Base-by-base conservation (phyloP, 1,284 basidiomycete genomes). In the Leccinum pseudoinsigne region DNA sequence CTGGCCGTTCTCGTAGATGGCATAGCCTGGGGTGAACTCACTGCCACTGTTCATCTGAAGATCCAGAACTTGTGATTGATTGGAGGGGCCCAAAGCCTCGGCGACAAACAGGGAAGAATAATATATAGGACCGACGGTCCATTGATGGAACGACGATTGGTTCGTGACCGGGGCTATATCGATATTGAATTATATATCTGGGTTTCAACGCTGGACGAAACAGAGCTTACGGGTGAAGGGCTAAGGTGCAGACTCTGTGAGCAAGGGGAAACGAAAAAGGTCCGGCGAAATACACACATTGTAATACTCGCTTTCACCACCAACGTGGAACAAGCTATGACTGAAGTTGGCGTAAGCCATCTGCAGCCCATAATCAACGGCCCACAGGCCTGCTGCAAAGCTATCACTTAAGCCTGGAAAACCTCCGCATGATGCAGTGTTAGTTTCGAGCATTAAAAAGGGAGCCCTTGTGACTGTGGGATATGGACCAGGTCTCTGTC, bases 321-420 rank as follows among this genome's bases (percentile, higher is more conserved):
- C 87, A 64, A 89, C 78, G 7, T 50, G 47, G 47, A 50, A 50
- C 21, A 50, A 10, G 18, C 16, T 12, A 23, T 21, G 47, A 23
- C 18, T 50, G 11, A 50, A 50, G 21, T 50, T 50, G 6, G 12
- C 76, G 66, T 81, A 80, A 10, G 86, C 88, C 83, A 89, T 82
- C 70, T 85, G 80, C 63, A 90, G 76, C 2, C 78, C 81, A 72
- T 87, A 89, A 69, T 90, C 89, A 34, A 88, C 61, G 0, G 78
- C 84, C 92, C 92, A 93, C 23, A 93, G 78, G 3, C 89, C 84
- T 0, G 86, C 86, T 3, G 85, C 88, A 69, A 90, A 93, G 23
- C 81, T 84, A 71, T 94, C 86, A 61, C 84, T 87, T 21, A 93
- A 79, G 0, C 92, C 92, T 1, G 84, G 77, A 72, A 94, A 92